Base-by-base conservation (phyloP, 495 filamentous ascomycete genomes). In the Penicillium waksmanii region DNA sequence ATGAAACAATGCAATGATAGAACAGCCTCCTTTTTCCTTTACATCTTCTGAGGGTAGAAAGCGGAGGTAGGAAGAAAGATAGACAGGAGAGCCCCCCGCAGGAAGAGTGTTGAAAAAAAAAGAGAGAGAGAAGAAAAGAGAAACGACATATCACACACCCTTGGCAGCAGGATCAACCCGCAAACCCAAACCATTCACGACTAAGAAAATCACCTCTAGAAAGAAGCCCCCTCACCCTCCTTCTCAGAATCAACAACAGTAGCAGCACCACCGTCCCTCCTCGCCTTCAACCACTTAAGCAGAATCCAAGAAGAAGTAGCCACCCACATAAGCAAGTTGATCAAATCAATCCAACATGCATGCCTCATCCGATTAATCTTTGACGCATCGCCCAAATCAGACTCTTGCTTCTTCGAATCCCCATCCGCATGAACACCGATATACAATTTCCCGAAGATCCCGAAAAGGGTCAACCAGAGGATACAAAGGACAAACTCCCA, bases 341-440 rank as follows among this genome's bases (percentile, higher is more conserved):
- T 73, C 51, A 96, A 74, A 73, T 93, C 90, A 21, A 96, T 74
- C 91, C 91, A 96, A 31, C 93, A 90, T 27, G 92, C 91, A 71
- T 88, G 85, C 73, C 92, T 89, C 92, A 96, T 95, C 33, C 89
- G 80, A 63, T 79, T 76, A 51, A 92, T 81, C 65, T 71, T 72
- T 34, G 53, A 18, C 19, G 56, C 61, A 69, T 71, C 66, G 19
- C 63, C 65, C 27, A 67, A 35, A 5, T 8, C 49, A 10, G 44
- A 84, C 57, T 86, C 77, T 69, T 90, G 33, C 44, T 51, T 33
- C 47, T 42, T 18, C 49, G 43, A 2, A 3, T 42, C 11, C 21
- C 23, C 44, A 13, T 25, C 34, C 77, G 23, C 33, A 8, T 90
- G 69, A 51, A 84, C 83, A 55, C 87, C 71, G 73, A 95, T 88